Evolutionary conservation across 352 stramenopile species (phyloP), one percentile per base, ranked within the genome.

Genomic region (Phytophthora aleatoria): DNA sequence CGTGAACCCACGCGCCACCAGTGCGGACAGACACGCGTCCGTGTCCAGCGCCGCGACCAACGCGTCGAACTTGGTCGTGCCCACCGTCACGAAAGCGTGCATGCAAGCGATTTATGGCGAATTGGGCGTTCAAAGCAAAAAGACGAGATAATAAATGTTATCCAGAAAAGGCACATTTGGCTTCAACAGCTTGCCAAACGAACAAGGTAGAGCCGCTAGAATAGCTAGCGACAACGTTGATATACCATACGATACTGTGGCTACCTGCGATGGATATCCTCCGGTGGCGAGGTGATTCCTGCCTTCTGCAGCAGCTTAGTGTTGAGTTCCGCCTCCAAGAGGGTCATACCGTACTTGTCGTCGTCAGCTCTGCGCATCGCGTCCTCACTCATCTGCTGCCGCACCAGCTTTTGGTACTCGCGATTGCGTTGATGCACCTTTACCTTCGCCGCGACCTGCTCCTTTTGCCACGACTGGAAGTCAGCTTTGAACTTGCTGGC

Each of bases 21-120:
- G 65, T 49, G 63, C 71, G 10, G 58, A 43, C 30, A 91, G 61
- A 43, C 91, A 85, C 28, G 61, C 77, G 16, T 92, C 76, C 30
- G 73, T 74, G 59, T 93, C 82, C 20, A 95, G 66, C 57, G 85
- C 79, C 48, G 68, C 50, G n/a, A 98, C 72, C 16, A 98, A 76
- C 57, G 77, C 85, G 49, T 98, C 92, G 67, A 98, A 98, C 57
- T 90, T 92, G 58, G 94, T 98, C 20, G 20, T 20, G 20, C 20
- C 20, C 20, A 20, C 20, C 49, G 93, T 98, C 63, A 97, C 92
- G 59, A 98, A 98, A 51, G 93, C 88, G 20, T 20, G 49, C 68
- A 76, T 76, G 2, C 1, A 6, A 13, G 9, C n/a, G 24, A 24
- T 16, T 39, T 38, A 38, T 38, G 20, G 20, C 20, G 0, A 20